Evolutionary conservation across 371 early-diverging fungal species (phyloP), one percentile per base, ranked within the genome.

Genomic region (Mucor velutinosus): DNA sequence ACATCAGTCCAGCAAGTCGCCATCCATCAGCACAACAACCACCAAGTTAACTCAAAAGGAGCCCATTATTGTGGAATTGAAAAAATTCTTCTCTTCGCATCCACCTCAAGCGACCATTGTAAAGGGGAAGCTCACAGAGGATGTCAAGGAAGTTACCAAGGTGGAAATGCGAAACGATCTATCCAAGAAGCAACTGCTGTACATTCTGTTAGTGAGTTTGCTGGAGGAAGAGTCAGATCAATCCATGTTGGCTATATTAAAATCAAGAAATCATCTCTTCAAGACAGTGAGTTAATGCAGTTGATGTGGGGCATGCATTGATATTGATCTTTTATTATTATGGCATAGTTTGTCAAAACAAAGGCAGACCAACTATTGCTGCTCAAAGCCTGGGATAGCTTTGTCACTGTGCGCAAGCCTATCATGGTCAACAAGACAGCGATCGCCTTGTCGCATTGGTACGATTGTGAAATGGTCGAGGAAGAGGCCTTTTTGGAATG

Each of bases 141-240:
- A 90, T 74, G 81, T 89, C 35, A 92, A 92, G 71, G 90, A 91
- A 70, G 84, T 91, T 35, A 92, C 91, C 2, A 87, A 90, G 33
- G 64, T 91, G 35, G 93, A 92, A 73, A 90, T 91, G 83, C 82
- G 89, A n/a, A 87, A 92, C 64, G 89, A 89, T 62, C 67, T 92
- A 69, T 81, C 87, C 53, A 92, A 91, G 77, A 84, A 79, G 14
- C 88, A 90, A 65, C 61, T 92, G 14, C 82, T 90, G 35, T 84
- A 71, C 62, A 83, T 90, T 45, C 66, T 92, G 32, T 66, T 92
- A 25, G 80, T 81, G 4, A 79, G 86, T 58, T 67, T 91, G 27
- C 81, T 90, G 60, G 82, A 85, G 23, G 89, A 89, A 7, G 59
- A 60, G n/a, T 66, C 58, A n/a, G 74, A 58, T 66, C 69, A 56